Evolutionary conservation across 148 eudicot species (phyloP), one percentile per base, ranked within the genome.

Genomic region (Bassia scoparia): DNA sequence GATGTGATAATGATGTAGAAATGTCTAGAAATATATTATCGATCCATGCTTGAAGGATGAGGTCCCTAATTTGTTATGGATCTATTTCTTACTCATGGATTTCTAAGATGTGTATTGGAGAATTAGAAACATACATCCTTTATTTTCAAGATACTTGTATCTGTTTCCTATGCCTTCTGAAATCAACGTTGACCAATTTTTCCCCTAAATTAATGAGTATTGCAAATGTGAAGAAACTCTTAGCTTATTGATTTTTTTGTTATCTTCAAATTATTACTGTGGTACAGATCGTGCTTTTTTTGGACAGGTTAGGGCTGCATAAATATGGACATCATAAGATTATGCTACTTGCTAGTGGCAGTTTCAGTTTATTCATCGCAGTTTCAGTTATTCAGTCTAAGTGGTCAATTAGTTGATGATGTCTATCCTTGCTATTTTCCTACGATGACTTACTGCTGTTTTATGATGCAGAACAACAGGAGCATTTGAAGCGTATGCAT

Each of bases 381-480:
- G 2, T 43, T 63, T 24, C 52, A n/a, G 14, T 4, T 65, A 65
- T 12, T 41, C 15, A 49, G 33, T 65, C 13, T 38, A 41, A n/a
- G 3, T 24, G 38, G 61, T 56, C 3, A n/a, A 21, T 6, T 52
- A 52, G 74, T 76, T 38, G 31, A 8, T 24, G 64, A 9, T 41
- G 49, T n/a, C 30, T 63, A 23, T 58, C 37, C 24, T 67, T 54
- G 72, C 58, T 46, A 44, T 23, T 48, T n/a, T 68, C 35, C 15
- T 49, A 43, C 44, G 26, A 33, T 63, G 37, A 53, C 72, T 50
- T 62, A 61, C 33, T 62, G n/a, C 21, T 35, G 72, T 52, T 62
- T 62, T 49, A 33, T 74, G 53, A 73, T 82, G 74, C 85, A 92
- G 98, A 88, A 75, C 88, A n/a, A 86, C 90, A 86, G 68, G 90